Conservation (phyloP, 2,329 filamentous ascomycete genomes). For the Penicillium vulpinum region DNA sequence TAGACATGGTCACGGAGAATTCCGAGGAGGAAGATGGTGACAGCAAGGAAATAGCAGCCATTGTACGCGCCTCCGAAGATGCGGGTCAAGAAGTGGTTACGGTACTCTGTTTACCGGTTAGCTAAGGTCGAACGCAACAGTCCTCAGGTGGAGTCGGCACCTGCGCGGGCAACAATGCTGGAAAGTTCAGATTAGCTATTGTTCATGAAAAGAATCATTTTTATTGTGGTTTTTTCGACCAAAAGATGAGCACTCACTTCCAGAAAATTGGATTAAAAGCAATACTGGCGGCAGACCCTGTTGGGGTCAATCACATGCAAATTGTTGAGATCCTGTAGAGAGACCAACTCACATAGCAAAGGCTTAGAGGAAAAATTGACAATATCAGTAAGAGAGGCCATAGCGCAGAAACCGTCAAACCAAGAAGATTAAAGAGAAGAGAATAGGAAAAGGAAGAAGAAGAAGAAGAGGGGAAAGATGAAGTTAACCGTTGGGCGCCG, state of each 20-base stretch:
- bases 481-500: slow-evolving; percentile 2
- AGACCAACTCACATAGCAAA: slow-evolving; percentile 60
- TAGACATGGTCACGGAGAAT: slow-evolving; percentile 86
- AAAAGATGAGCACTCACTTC: slow-evolving; percentile 72
- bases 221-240: background rate
- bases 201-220: background rate
- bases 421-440: slow-evolving; percentile 4
- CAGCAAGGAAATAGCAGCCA: slow-evolving; percentile 87
- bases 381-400: slow-evolving; percentile 40
- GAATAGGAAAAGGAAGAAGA: slow-evolving; percentile 8
- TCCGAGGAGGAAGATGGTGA: slow-evolving; percentile 87
- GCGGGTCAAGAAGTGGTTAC: slow-evolving; percentile 82
- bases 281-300: slow-evolving; percentile 79
- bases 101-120: slow-evolving; percentile 68
- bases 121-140: slow-evolving; percentile 6
- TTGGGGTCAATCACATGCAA: slow-evolving; percentile 33
- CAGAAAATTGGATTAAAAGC: slow-evolving; percentile 98
- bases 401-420: slow-evolving; percentile 15
- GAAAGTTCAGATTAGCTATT: slow-evolving; percentile 17
- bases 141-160: slow-evolving; percentile 46
- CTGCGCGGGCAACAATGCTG: slow-evolving; percentile 80
- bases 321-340: slow-evolving; percentile 18
- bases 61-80: slow-evolving; percentile 75
- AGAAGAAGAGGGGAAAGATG: slow-evolving; percentile 10
- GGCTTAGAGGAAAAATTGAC: slow-evolving; percentile 68